phyloP scores from a whole-genome alignment of 2,329 filamentous ascomycete species.

The Monascus ruber region DNA sequence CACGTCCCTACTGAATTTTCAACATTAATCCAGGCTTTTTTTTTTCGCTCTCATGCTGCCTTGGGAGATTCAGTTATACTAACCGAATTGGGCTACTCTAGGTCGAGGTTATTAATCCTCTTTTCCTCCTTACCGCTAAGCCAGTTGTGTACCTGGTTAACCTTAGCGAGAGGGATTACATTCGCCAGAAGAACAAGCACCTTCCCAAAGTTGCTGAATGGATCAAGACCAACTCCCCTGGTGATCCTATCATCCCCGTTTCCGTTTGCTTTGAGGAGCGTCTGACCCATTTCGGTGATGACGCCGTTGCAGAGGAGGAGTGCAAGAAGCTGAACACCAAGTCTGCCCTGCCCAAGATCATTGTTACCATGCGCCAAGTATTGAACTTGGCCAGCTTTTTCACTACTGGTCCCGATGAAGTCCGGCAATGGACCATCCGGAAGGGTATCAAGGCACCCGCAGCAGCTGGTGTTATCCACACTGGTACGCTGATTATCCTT shows the following conservation, averaged over 20 bases:
- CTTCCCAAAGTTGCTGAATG: constrained; percentile 86
- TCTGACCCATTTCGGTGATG: constrained; percentile 65
- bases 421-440: constrained; percentile 95
- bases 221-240: constrained; percentile 81
- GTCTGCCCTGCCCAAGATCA: constrained; percentile 82
- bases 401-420: constrained; percentile 90
- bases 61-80: constrained; percentile 8
- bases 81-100: constrained; percentile 32
- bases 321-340: constrained; percentile 79
- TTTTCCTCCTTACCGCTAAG: constrained; percentile 91
- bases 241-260: constrained; percentile 85
- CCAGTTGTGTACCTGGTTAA: constrained; percentile 96
- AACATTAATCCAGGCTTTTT: constrained; percentile 5
- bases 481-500: constrained; percentile 27
- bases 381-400: constrained; percentile 92
- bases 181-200: constrained; percentile 99
- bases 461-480: constrained; percentile 95
- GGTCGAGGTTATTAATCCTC: constrained; percentile 96
- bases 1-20: constrained; percentile 56
- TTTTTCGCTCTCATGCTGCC: constrained; percentile 8
- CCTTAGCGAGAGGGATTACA: constrained; percentile 90
- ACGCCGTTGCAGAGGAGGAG: constrained; percentile 69
- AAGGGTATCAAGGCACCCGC: constrained; percentile 95
- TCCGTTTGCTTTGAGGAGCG: constrained; percentile 91
- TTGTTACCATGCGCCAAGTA: constrained; percentile 83